Evolutionary conservation across 441 rosid genomes (phyloP), one percentile per base, ranked within the genome.

Genomic region (Arabidopsis lyrata): DNA sequence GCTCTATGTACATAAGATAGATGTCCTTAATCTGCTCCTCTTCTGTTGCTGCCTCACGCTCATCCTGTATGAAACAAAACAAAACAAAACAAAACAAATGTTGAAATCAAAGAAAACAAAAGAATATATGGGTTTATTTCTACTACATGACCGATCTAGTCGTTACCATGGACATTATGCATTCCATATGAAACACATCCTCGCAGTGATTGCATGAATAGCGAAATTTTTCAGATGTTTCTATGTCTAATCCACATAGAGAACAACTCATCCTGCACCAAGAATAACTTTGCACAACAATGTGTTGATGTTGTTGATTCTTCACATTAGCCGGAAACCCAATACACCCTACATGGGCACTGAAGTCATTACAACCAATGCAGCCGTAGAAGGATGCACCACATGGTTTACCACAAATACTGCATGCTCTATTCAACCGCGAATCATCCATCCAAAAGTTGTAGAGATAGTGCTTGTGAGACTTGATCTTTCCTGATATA

Each of bases 81-180:
- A n/a, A n/a, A n/a, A n/a, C n/a, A n/a, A n/a, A n/a, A n/a, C n/a
- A n/a, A n/a, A n/a, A n/a, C n/a, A n/a, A n/a, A 10, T 42, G 8
- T 14, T 42, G 11, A 35, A 34, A 36, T 10, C 2, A 36, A 34
- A 58, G 9, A 5, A 13, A 41, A 41, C 15, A 13, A 41, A 41
- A 41, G 45, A 39, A 4, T 39, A 39, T 41, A 41, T 4, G 34
- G 34, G 34, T 32, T 32, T 3, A 32, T 32, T 32, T 32, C 34
- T 32, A 45, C 50, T 14, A 45, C 22, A 45, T 45, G 20, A 45
- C 8, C n/a, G 9, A n/a, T 44, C 2, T 18, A 14, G 20, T 6
- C 18, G 6, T 60, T 39, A 60, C 65, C 49, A 6, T 22, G 10
- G 65, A 39, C 18, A 60, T 38, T 60, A 60, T 12, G 49, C 65